Evolutionary conservation across 2,329 filamentous ascomycete genomes (phyloP).

Genomic region (Penicillium sp.): DNA sequence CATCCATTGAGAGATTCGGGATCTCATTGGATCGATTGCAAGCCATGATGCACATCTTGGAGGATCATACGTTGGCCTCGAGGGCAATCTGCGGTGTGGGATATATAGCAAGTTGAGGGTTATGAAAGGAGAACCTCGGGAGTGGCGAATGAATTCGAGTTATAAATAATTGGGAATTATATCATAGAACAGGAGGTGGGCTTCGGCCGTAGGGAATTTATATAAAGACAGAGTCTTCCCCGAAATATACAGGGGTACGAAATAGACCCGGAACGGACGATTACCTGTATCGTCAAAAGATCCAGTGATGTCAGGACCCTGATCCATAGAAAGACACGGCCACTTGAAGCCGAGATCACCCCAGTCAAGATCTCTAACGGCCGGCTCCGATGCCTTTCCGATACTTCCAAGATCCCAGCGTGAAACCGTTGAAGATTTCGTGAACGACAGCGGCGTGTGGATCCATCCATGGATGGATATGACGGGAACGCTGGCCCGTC

Average conservation of each 20-base stretch:
- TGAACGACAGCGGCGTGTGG: neutral
- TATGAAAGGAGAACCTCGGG: neutral
- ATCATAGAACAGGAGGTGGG: slow-evolving; percentile 10
- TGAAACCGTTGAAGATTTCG: slow-evolving; percentile 15
- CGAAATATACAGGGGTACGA: slow-evolving; percentile 9
- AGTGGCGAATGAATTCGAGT: slow-evolving; percentile 1
- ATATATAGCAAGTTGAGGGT: slow-evolving; percentile 4
- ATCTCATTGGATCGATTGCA: slow-evolving; percentile 21
- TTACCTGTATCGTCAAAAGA: slow-evolving; percentile 13
- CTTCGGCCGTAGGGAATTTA: slow-evolving; percentile 16
- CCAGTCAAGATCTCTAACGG: slow-evolving; percentile 15
- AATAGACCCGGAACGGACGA: slow-evolving; percentile 9
- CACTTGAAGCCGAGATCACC: slow-evolving; percentile 23
- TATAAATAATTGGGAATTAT: slow-evolving; percentile 11
- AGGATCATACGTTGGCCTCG: slow-evolving; percentile 8
- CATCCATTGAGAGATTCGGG: slow-evolving; percentile 18
- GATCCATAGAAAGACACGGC: slow-evolving; percentile 3
- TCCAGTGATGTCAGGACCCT: slow-evolving; percentile 21
- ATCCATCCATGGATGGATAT: neutral
- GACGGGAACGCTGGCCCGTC: slow-evolving; percentile 2
- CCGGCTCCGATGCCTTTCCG: slow-evolving; percentile 22
- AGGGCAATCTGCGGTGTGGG: neutral
- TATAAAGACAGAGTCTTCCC: slow-evolving; percentile 11
- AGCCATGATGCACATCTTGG: slow-evolving; percentile 17
- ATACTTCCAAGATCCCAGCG: neutral